A percentile compares a stretch with the other conserved stretches of the same genome.
Evolutionary conservation across 2,329 filamentous ascomycete genomes (phyloP).

Genomic region (Rutstroemia sp.): DNA sequence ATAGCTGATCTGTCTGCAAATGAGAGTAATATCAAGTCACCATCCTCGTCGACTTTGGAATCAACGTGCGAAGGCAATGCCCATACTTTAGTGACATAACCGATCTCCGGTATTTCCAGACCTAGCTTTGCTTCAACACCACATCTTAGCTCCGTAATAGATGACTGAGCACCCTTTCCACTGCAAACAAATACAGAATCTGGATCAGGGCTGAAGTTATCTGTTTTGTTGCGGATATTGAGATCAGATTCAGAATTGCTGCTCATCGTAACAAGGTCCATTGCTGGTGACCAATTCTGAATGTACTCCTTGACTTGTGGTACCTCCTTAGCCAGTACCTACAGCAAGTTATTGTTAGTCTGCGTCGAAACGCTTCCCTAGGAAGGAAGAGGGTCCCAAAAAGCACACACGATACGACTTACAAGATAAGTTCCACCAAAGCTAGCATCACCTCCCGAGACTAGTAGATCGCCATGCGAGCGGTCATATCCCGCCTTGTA

Average conservation of each 20-base stretch:
- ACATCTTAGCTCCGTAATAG: conserved; percentile 60
- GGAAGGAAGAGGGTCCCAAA: background rate
- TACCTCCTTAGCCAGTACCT: conserved; percentile 49
- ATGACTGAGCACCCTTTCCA: conserved; percentile 53
- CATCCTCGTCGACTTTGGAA: conserved; percentile 9
- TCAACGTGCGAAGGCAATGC: conserved; percentile 32
- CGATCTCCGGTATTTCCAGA: conserved; percentile 44
- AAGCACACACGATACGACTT: conserved; percentile 11
- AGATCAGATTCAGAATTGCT: conserved; percentile 11
- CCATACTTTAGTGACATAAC: conserved; percentile 46
- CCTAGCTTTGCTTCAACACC: conserved; percentile 64
- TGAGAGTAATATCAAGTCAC: conserved; percentile 25
- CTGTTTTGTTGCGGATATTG: conserved; percentile 1
- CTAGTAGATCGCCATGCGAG: conserved; percentile 31
- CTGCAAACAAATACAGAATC: conserved; percentile 61
- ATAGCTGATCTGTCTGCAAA: conserved; percentile 24
- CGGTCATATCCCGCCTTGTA: conserved; percentile 49
- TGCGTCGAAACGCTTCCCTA: too few species aligned
- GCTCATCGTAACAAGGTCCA: conserved; percentile 34
- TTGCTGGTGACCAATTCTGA: conserved; percentile 48
- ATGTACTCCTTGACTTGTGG: conserved; percentile 52
- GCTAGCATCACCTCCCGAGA: conserved; percentile 54
- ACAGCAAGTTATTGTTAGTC: conserved; percentile 4
- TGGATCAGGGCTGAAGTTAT: conserved; percentile 28
- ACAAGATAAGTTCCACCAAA: conserved; percentile 61